A percentile compares a stretch with the other conserved stretches of the same genome.
These are phyloP conservation scores for Peronosclerospora sorghi DNA, from an alignment of 352 stramenopile genomes.

Conservation along the genomic window DNA sequence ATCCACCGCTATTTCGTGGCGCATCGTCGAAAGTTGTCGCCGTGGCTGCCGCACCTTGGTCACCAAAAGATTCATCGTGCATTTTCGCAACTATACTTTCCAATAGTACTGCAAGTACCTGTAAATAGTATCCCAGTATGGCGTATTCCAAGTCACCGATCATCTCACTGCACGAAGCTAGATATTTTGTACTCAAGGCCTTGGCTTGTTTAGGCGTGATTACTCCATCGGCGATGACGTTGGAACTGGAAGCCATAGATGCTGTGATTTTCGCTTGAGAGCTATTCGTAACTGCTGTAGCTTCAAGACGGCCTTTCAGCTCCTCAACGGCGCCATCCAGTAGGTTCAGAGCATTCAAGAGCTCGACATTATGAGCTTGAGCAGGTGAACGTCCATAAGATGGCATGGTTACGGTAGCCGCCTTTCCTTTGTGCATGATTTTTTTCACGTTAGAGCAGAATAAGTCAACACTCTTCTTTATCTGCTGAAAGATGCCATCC, in stretches of 20 bases:
- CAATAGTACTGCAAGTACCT: conserved; percentile 40
- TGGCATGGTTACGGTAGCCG: conserved; percentile 31
- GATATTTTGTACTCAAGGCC: conserved; percentile 21
- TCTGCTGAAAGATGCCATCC: conserved; percentile 43
- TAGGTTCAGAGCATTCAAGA: conserved; percentile 58
- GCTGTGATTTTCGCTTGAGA: conserved; percentile 3
- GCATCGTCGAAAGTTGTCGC: conserved; percentile 4
- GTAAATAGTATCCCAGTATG: conserved; percentile 62
- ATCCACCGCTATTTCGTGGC: conserved; percentile 8
- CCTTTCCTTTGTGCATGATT: conserved; percentile 62
- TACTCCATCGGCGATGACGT: conserved; percentile 5
- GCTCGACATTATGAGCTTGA: conserved; percentile 70
- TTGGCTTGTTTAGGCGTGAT: conserved; percentile 35
- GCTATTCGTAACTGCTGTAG: conserved; percentile 5
- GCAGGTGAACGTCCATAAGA: conserved; percentile 44
- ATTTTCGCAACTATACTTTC: conserved; percentile 68
- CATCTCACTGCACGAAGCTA: conserved; percentile 35
- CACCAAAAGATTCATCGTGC: conserved; percentile 76
- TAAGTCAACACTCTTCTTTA: conserved; percentile 48
- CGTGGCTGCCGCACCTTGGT: conserved; percentile 16
- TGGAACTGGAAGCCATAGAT: neutral
- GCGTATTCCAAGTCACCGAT: conserved; percentile 46
- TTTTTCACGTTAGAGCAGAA: conserved; percentile 63
- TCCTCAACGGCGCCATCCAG: conserved; percentile 56
- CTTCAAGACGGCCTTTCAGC: conserved; percentile 31